A percentile compares a stretch with the other conserved stretches of the same genome.
phyloP scores from a whole-genome alignment of 257 asterid genomes.

The Solanum sejunctum region DNA sequence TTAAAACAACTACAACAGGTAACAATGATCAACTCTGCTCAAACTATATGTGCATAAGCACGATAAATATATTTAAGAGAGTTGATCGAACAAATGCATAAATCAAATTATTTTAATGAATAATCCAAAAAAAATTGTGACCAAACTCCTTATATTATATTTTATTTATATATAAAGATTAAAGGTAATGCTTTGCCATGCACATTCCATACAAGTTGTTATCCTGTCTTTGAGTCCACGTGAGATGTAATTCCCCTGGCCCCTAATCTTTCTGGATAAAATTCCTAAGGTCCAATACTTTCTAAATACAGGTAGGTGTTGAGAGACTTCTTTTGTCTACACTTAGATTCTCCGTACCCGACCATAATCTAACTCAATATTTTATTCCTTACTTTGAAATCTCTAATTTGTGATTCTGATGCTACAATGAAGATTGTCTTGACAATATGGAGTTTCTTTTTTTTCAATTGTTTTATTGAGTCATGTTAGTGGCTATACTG shows the following conservation, averaged over 20 bases:
- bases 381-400: conserved; percentile 2
- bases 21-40: neutral
- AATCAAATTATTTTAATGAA: neutral
- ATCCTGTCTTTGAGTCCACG: conserved; percentile 22
- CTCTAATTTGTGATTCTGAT: neutral
- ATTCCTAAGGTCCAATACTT: conserved; percentile 1
- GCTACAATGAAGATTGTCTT: neutral
- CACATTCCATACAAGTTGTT: conserved; percentile 7
- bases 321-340: conserved; percentile 11
- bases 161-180: neutral
- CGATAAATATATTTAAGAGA: neutral
- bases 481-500: neutral
- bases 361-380: conserved; percentile 17
- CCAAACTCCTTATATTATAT: neutral
- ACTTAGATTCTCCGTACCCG: conserved; percentile 15
- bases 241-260: conserved; percentile 19
- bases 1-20: conserved; percentile 2
- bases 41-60: neutral
- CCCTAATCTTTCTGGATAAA: conserved; percentile 8
- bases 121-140: neutral
- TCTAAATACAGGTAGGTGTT: neutral
- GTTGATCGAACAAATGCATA: neutral
- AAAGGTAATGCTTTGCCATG: neutral
- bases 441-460: neutral
- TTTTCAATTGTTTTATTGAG: neutral